Evolutionary conservation across 306 rosid genomes (phyloP), one percentile per base, ranked within the genome.

Genomic region (Corylus avellana): DNA sequence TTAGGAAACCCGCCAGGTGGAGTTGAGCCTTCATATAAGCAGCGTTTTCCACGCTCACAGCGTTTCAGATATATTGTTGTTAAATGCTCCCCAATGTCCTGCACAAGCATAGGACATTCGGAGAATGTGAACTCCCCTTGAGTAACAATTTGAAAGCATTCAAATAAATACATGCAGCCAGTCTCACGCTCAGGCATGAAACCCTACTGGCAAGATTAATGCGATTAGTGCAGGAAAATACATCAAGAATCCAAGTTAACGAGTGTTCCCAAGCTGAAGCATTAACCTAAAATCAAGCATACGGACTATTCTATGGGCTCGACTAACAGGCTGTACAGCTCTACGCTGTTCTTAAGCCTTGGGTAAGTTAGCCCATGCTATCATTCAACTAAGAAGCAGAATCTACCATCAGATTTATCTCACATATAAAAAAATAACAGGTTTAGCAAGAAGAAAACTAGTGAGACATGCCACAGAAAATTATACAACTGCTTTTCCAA

Each of bases 31-130:
- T 93, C 99, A 48, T 93, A 96, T 78, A 96, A 80, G 87, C 99
- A 96, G 55, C 97, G 97, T 77, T 96, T 96, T 72, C 99, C 99
- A 59, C 99, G 99, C 2, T 96, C 88, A 83, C 98, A 96, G 16
- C 97, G 93, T 80, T 89, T 90, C 49, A 96, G 92, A 78, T 96
- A 81, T 79, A 91, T 73, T 29, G 98, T 91, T 79, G 98, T 91
- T 83, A 96, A 87, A 88, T 90, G 98, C 79, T 96, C 99, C 12
- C 90, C 98, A 80, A 91, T 88, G 80, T 96, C 99, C 99, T 96
- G 90, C 83, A 75, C 50, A 74, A 74, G 35, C 71, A 78, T 25
- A 63, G 25, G 48, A 66, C 50, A 76, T 44, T 55, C 71, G 44
- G 78, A 81, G 72, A 27, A 62, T 16, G 16, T 22, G 50, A 49